Conservation (phyloP, 1,139 yeast species). For the Hyphopichia fennica region DNA sequence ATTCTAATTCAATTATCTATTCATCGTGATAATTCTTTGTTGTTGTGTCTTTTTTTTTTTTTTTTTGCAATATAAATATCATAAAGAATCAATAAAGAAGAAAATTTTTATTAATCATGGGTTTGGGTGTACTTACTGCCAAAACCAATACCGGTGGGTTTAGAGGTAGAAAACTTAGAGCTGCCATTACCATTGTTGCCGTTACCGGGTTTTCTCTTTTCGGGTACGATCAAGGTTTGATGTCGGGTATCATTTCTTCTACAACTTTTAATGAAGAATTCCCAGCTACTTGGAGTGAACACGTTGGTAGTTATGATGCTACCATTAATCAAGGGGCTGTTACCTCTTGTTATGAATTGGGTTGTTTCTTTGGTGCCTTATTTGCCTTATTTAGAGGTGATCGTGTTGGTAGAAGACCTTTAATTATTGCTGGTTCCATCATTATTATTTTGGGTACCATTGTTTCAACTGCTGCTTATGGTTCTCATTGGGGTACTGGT, state of each 20-base stretch:
- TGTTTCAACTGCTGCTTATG: slow-evolving; percentile 38
- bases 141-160: slow-evolving; percentile 52
- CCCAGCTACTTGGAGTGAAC: slow-evolving; percentile 44
- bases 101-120: too few species aligned
- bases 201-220: slow-evolving; percentile 68
- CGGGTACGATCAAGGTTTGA: slow-evolving; percentile 79
- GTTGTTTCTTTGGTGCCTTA: slow-evolving; percentile 58
- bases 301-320: slow-evolving; percentile 28
- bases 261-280: slow-evolving; percentile 55
- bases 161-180: slow-evolving; percentile 43
- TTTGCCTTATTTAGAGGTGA: slow-evolving; percentile 34
- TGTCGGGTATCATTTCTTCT: slow-evolving; percentile 70
- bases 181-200: slow-evolving; percentile 54
- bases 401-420: slow-evolving; percentile 45
- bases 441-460: slow-evolving; percentile 46
- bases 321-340: slow-evolving; percentile 65
- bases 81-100: neutral
- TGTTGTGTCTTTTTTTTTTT: too few species aligned
- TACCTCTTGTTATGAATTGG: slow-evolving; percentile 71
- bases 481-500: slow-evolving; percentile 27
- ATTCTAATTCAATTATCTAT: too few species aligned
- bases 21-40: too few species aligned
- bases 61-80: too few species aligned
- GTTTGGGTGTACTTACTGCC: neutral
- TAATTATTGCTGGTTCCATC: slow-evolving; percentile 38